Base-by-base conservation (phyloP, 148 eudicot species). In the Bassia scoparia region DNA sequence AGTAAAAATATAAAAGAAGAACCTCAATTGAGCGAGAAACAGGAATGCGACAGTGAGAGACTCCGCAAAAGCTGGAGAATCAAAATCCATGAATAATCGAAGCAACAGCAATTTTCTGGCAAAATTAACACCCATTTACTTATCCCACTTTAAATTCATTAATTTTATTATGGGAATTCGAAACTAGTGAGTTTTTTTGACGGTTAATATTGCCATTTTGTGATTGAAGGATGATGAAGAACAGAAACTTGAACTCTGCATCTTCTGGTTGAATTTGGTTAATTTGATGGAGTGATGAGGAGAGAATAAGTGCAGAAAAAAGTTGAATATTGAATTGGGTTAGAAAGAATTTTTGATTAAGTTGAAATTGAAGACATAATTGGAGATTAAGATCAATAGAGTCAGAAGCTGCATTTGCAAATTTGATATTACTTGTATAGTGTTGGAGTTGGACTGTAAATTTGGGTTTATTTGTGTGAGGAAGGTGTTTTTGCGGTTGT, bases 11-110 rank as follows among this genome's bases (percentile, higher is more conserved):
- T 3, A 13, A 10, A 38, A 20, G 33, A 10, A 10, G 24, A 67
- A 83, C 98, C 98, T 94, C 98, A 61, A 68, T 83, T 30, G 91
- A 81, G 62, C 86, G 98, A 59, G 98, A 94, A 63, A 84, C 93
- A 15, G 98, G 63, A 94, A 94, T 17, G 98, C 98, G 3, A 94
- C 79, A 34, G 98, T 94, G 44, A 94, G 82, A 64, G 98, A 89
- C 73, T 94, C 90, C 0, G 98, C 91, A 37, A 83, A 58, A 65
- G 91, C 96, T 10, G 93, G 81, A 68, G 91, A 80, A 79, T 87
- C 84, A 68, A 72, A 38, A 31, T 81, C 82, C 50, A 66, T 4
- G 37, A 63, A 84, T n/a, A 64, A 91, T 65, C 12, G 90, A 86
- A 71, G 81, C 50, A 27, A 82, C 70, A 5, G 84, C 80, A 70